Evolutionary conservation across 2,329 filamentous ascomycete species (phyloP), one percentile per base, ranked within the genome.

Genomic region (Trematosphaeria pertusa): DNA sequence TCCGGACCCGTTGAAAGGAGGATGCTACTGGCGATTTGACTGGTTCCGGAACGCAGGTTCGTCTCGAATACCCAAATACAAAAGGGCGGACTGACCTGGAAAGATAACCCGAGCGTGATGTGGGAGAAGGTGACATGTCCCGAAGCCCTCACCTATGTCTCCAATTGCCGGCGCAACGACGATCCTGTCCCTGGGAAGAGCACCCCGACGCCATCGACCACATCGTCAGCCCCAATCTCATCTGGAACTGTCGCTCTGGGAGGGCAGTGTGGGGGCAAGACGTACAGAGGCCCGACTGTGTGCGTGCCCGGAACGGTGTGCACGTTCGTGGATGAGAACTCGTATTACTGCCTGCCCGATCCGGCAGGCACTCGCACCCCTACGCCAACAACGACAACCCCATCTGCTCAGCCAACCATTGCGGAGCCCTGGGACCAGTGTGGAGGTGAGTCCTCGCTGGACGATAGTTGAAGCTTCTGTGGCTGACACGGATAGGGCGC

Each of bases 1-100:
- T 70, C 83, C 83, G 0, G 70, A 63, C 28, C 71, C 75, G 28
- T 74, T 86, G 40, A 79, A 82, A 72, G 73, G 70, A 8, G 83
- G 83, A 7, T 86, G 83, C 71, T 73, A 79, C 64, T 87, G 83
- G 81, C 81, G 83, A 50, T 87, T 85, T 61, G 81, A 85, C 72
- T 86, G 82, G 82, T 85, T 86, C 70, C 61, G 74, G 54, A 78
- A 78, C 51, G 77, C 81, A 37, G 80, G 28, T 42, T 33, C 14
- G 39, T 5, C 14, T 3, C 17, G 3, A 11, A 34, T 21, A 20
- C 15, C 9, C 10, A 17, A 42, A n/a, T 10, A 21, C 3, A 12
- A 15, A 17, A 14, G n/a, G 15, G 5, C 4, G 3, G 8, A 22
- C 26, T 42, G 15, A 42, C n/a, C 21, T 14, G 17, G 5, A 10